Evolutionary conservation across 495 filamentous ascomycete genomes (phyloP).

Genomic region (Trichoderma gamsii): DNA sequence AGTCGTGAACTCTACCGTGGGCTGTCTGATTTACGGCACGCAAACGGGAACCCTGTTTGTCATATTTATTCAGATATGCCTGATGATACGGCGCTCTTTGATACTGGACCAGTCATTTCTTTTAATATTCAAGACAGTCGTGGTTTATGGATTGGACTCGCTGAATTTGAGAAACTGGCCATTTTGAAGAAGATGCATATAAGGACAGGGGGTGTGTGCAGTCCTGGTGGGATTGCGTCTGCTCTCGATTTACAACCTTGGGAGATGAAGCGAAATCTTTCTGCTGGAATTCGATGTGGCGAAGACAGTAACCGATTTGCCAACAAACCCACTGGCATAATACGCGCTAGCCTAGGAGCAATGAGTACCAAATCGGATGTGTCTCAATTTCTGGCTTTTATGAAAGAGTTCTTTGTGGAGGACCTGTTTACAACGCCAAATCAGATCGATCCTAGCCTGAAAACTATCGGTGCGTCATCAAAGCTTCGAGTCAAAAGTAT

Average conservation of each 20-base stretch:
- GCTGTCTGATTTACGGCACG: constrained; percentile 55
- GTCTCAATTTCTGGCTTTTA: constrained; percentile 59
- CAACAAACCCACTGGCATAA: constrained; percentile 81
- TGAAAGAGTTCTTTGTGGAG: constrained; percentile 73
- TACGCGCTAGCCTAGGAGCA: constrained; percentile 77
- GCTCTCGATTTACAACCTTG: constrained; percentile 62
- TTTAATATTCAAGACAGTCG: constrained; percentile 69
- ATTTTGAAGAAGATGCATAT: constrained; percentile 72
- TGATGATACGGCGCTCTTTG: constrained; percentile 23
- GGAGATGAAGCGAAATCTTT: constrained; percentile 78
- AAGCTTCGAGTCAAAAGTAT: constrained; percentile 52
- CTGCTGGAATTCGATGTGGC: constrained; percentile 70
- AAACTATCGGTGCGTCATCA: constrained; percentile 16
- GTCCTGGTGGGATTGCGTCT: constrained; percentile 75
- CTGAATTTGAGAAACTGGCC: constrained; percentile 79
- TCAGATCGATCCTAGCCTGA: neutral
- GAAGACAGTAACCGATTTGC: constrained; percentile 72
- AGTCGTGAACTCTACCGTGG: constrained; percentile 51
- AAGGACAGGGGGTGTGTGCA: constrained; percentile 81
- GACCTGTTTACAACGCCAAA: neutral
- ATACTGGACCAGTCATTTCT: constrained; percentile 64
- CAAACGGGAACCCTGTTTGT: constrained; percentile 62
- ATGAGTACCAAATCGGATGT: constrained; percentile 82
- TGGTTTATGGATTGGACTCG: constrained; percentile 70
- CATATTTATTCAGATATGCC: constrained; percentile 49